Evolutionary conservation across 345 rosid genomes (phyloP), one percentile per base, ranked within the genome.

Genomic region (Abelmoschus esculentus): DNA sequence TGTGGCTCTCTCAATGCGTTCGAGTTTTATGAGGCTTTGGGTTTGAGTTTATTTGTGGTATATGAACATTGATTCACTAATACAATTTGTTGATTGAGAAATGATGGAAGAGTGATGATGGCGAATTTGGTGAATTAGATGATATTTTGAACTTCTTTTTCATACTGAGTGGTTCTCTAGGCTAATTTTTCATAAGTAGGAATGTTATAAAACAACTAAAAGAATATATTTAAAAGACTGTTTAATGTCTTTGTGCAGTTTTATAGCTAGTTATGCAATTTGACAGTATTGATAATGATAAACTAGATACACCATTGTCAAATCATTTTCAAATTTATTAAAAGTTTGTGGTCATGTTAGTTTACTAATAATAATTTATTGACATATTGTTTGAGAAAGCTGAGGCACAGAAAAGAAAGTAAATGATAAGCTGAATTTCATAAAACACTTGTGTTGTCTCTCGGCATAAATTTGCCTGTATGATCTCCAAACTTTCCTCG

Each of bases 331-430:
- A 0, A 22, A 7, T 26, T 9, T 26, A 22, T 12, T 46, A 67
- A 44, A 40, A 18, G 61, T 52, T 32, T 13, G 67, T 59, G 60
- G 49, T 15, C 54, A 52, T 15, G 42, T 71, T 14, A 52, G 36
- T 29, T 66, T 40, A 15, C 2, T n/a, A 18, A 47, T 32, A 36
- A 10, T 17, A 58, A 38, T 66, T 14, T 12, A 15, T 22, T 58
- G 32, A 32, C 46, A n/a, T 34, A 17, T 40, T 58, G 15, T 42
- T 22, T 2, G 34, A 22, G 72, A 75, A 72, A 65, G 61, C n/a
- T 5, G 15, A 62, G 47, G 59, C 7, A 34, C 11, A 6, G 22
- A n/a, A 53, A 17, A 32, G 18, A 68, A 32, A 31, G 38, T 50
- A 34, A 61, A 0, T n/a, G 38, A 62, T 38, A 32, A 47, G 31